These are phyloP conservation scores for Colletotrichum cordylinicola DNA, from an alignment of 2,329 filamentous ascomycete species.

Conservation along the genomic window DNA sequence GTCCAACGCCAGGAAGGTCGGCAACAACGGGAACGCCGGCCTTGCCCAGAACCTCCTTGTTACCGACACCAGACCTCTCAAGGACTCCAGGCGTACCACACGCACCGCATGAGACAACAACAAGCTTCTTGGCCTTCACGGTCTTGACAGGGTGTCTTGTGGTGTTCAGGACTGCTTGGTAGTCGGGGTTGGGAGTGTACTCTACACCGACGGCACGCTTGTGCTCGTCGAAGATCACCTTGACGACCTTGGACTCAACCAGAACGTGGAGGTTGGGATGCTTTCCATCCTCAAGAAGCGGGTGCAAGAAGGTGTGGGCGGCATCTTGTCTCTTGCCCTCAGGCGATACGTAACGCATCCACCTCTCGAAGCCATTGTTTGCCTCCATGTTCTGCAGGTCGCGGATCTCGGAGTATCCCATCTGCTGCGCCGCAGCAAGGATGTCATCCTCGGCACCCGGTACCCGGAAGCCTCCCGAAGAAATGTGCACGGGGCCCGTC, in stretches of 20 bases:
- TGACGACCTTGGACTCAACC: slow-evolving; percentile 34
- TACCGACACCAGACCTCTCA: slow-evolving; percentile 57
- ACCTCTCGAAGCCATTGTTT: slow-evolving; percentile 36
- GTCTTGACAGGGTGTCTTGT: slow-evolving; percentile 11
- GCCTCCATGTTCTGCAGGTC: slow-evolving; percentile 55
- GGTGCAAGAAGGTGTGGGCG: slow-evolving; percentile 34
- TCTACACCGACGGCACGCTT: slow-evolving; percentile 65
- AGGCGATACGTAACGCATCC: slow-evolving; percentile 35
- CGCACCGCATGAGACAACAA: slow-evolving; percentile 46
- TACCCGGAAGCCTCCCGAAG: slow-evolving; percentile 47
- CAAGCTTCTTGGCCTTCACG: slow-evolving; percentile 50
- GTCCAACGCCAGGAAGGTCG: slow-evolving; percentile 27
- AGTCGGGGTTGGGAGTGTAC: slow-evolving; percentile 49
- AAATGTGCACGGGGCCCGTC: slow-evolving; percentile 53
- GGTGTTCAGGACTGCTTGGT: slow-evolving; percentile 24
- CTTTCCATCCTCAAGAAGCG: slow-evolving; percentile 29
- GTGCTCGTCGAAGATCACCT: slow-evolving; percentile 49
- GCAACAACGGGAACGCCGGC: slow-evolving; percentile 25
- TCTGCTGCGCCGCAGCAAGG: slow-evolving; percentile 46
- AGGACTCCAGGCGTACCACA: slow-evolving; percentile 52
- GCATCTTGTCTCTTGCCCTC: slow-evolving; percentile 41
- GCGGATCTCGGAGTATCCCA: slow-evolving; percentile 52
- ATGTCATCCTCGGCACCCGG: slow-evolving; percentile 45
- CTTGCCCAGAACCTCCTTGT: slow-evolving; percentile 30
- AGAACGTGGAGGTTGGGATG: slow-evolving; percentile 37